Evolutionary conservation across 768 basidiomycete species (phyloP).

Genomic region (Hericium alpestre): DNA sequence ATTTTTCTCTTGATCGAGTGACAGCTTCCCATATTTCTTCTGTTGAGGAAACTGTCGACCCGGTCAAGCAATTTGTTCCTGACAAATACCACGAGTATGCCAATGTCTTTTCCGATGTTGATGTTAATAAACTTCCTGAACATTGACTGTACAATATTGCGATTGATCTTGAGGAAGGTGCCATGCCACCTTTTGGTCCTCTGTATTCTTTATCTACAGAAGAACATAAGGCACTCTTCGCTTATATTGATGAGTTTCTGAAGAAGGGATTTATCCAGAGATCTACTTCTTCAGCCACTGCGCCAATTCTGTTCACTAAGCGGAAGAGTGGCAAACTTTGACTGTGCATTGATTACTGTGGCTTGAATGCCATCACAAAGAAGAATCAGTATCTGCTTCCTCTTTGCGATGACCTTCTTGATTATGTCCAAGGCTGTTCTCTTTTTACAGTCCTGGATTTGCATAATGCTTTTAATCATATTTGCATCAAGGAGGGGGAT

Average conservation of each 20-base stretch:
- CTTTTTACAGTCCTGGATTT: constrained; percentile 23
- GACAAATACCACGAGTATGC: constrained; percentile 1
- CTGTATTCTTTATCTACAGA: constrained; percentile 10
- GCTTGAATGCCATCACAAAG: constrained; percentile 24
- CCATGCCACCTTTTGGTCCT: constrained; percentile 6
- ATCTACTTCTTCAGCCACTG: constrained; percentile 14
- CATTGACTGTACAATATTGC: constrained; percentile 11
- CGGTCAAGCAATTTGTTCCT: constrained; percentile 1
- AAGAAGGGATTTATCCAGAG: constrained; percentile 13
- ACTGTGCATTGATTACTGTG: constrained; percentile 18
- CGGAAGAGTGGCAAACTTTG: constrained; percentile 20
- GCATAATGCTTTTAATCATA: constrained; percentile 23
- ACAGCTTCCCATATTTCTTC: not conserved
- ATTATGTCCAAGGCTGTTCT: constrained; percentile 14
- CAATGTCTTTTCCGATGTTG: constrained; percentile 2
- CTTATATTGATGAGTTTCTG: constrained; percentile 16
- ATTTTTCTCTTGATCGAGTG: not conserved
- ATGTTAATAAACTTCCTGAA: constrained; percentile 5
- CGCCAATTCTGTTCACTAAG: constrained; percentile 22
- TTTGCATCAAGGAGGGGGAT: constrained; percentile 18
- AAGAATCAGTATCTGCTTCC: constrained; percentile 26
- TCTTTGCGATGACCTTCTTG: constrained; percentile 19
- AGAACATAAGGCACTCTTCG: constrained; percentile 9
- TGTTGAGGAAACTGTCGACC: not conserved
- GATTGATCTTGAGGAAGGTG: constrained; percentile 10